phyloP scores from a whole-genome alignment of 768 basidiomycete species.

The Coprinellus aureogranulatus region DNA sequence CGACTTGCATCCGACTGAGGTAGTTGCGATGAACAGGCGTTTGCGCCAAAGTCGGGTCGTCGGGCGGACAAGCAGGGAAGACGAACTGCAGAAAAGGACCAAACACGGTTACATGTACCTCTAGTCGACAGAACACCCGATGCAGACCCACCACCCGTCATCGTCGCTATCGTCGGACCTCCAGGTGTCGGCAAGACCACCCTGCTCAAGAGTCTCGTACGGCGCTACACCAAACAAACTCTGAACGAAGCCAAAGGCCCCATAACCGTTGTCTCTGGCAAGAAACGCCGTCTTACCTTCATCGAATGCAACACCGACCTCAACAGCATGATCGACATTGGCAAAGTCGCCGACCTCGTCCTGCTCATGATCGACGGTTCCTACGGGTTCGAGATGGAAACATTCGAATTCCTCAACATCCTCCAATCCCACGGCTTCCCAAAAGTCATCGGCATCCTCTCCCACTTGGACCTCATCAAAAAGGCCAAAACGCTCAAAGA shows the following conservation, averaged over 20 bases:
- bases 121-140: conserved; percentile 93
- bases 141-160: conserved; percentile 86
- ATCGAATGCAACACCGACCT: conserved; percentile 97
- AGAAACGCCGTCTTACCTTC: conserved; percentile 90
- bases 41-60: conserved; percentile 88
- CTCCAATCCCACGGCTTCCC: conserved; percentile 97
- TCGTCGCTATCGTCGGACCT: conserved; percentile 93
- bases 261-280: conserved; percentile 91
- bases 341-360: conserved; percentile 93
- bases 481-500: conserved; percentile 80
- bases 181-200: conserved; percentile 97
- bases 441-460: conserved; percentile 94
- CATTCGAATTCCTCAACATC: conserved; percentile 97
- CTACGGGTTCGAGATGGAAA: conserved; percentile 99
- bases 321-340: conserved; percentile 98
- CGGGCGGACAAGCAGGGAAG: conserved; percentile 86
- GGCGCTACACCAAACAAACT: conserved; percentile 92
- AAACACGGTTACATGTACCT: conserved; percentile 93
- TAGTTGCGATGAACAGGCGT: conserved; percentile 45
- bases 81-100: conserved; percentile 88
- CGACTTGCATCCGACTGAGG: neutral
- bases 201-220: conserved; percentile 84
- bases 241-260: conserved; percentile 88
- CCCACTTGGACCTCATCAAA: conserved; percentile 96
- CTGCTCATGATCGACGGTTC: conserved; percentile 97